Base-by-base conservation (phyloP, 2,329 filamentous ascomycete species). In the Sarocladium brachiariae region DNA sequence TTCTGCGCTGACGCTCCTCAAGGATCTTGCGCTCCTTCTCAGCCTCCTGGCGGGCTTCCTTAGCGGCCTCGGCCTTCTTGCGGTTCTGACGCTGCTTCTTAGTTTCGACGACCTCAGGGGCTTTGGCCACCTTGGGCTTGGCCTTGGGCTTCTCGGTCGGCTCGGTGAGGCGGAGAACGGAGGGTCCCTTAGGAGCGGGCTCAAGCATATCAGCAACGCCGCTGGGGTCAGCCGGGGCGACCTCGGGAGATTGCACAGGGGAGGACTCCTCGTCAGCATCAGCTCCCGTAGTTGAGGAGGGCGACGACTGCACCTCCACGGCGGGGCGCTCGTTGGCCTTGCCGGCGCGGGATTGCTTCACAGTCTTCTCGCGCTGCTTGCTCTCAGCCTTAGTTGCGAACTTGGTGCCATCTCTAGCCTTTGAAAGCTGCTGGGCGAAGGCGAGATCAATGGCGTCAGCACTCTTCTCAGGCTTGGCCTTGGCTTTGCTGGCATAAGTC, bases 41-140 rank as follows among this genome's bases (percentile, higher is more conserved):
- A 1, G 86, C 81, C 59, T 87, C 86, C 63, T 91, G 85, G 25
- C 87, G 83, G 52, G 80, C 76, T 25, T 76, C 74, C 75, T 89
- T 93, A 61, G 83, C 83, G 52, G 83, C 85, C 70, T 96, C 90
- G 33, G 80, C 83, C 81, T 96, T 96, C 73, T 86, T 83, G 58
- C 85, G 81, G 72, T 96, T 93, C 74, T 96, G 91, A 53, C 90
- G 84, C 73, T 95, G 89, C 76, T 96, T 96, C 85, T 96, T 96
- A 18, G 86, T 87, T 75, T 96, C 87, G 16, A 78, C 79, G 46
- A 79, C 77, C 66, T 88, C 83, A 56, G 80, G 75, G 35, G 76
- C 72, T 71, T 84, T 81, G 57, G 75, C 70, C 60, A 78, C 74
- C 70, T 83, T 83, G 55, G 76, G 71, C 68, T 84, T 83, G 55